These are phyloP conservation scores for Pezicula carpinea DNA, from an alignment of 2,329 filamentous ascomycete genomes.

Conservation along the genomic window DNA sequence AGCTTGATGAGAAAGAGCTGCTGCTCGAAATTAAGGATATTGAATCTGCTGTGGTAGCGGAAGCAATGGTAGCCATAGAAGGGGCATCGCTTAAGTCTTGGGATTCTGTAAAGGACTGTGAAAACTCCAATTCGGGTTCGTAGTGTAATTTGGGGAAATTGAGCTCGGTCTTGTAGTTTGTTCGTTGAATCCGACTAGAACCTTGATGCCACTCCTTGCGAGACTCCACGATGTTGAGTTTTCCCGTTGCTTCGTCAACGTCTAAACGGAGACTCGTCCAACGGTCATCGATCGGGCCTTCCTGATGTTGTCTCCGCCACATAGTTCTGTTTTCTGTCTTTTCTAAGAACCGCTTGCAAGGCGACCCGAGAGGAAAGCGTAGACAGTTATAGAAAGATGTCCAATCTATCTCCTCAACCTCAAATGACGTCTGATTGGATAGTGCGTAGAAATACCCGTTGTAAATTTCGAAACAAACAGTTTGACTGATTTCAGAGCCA, in stretches of 20 bases:
- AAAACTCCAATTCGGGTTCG: conserved; percentile 4
- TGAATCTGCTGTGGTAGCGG: neutral
- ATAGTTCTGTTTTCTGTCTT: conserved; percentile 41
- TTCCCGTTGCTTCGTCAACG: conserved; percentile 52
- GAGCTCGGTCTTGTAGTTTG: conserved; percentile 59
- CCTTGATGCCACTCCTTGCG: conserved; percentile 62
- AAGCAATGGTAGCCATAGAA: neutral
- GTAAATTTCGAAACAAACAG: conserved; percentile 68
- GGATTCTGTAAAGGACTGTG: no score
- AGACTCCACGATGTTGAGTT: conserved; percentile 59
- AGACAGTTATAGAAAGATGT: conserved; percentile 66
- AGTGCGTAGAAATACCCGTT: conserved; percentile 63
- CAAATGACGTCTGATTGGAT: conserved; percentile 59
- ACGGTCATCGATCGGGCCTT: conserved; percentile 69
- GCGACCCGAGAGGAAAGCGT: conserved; percentile 51
- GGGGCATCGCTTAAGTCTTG: neutral
- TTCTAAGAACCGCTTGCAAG: conserved; percentile 35
- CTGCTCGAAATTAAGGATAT: neutral
- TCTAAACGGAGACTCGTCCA: conserved; percentile 65
- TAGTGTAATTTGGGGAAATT: conserved; percentile 30
- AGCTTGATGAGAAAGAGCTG: conserved; percentile 3
- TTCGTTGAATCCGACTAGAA: conserved; percentile 54
- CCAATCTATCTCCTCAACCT: conserved; percentile 60
- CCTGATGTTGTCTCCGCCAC: conserved; percentile 62
- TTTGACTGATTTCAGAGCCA: conserved; percentile 61